phyloP scores from a whole-genome alignment of 306 rosid species.

The Senna tora region DNA sequence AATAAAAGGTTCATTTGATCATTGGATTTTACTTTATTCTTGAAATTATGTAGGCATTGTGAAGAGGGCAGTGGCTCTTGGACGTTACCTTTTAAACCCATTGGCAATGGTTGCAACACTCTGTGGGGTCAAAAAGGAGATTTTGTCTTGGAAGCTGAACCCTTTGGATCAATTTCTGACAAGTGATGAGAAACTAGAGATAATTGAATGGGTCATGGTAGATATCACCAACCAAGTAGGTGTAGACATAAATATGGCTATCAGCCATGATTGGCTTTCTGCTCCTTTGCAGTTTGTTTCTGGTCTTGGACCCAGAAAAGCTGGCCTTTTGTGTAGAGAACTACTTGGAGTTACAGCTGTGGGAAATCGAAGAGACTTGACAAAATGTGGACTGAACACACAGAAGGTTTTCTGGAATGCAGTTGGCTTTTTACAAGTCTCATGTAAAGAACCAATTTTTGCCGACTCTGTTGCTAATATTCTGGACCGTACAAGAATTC shows the following conservation, averaged over 20 bases:
- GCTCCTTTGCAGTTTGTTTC: conserved; percentile 57
- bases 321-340: conserved; percentile 41
- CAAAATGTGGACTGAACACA: conserved; percentile 45
- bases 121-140: conserved; percentile 49
- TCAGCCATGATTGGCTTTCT: conserved; percentile 49
- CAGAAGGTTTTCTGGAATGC: conserved; percentile 53
- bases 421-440: conserved; percentile 49
- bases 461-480: conserved; percentile 34
- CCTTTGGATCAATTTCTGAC: conserved; percentile 44
- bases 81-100: conserved; percentile 56
- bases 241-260: conserved; percentile 49
- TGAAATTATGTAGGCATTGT: conserved; percentile 46
- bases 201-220: conserved; percentile 55
- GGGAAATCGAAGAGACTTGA: conserved; percentile 47
- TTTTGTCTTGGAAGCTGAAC: conserved; percentile 48
- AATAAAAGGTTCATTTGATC: conserved; percentile 2
- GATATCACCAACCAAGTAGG: conserved; percentile 59
- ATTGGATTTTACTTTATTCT: not conserved
- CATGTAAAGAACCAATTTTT: conserved; percentile 36
- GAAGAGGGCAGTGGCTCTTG: conserved; percentile 60
- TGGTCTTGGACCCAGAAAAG: conserved; percentile 56
- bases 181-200: conserved; percentile 50
- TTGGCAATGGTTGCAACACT: conserved; percentile 61
- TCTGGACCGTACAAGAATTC: conserved; percentile 54
- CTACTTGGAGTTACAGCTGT: conserved; percentile 41